Evolutionary conservation across 805 yeast species (phyloP).

Genomic region (Ogataea paraovalis): DNA sequence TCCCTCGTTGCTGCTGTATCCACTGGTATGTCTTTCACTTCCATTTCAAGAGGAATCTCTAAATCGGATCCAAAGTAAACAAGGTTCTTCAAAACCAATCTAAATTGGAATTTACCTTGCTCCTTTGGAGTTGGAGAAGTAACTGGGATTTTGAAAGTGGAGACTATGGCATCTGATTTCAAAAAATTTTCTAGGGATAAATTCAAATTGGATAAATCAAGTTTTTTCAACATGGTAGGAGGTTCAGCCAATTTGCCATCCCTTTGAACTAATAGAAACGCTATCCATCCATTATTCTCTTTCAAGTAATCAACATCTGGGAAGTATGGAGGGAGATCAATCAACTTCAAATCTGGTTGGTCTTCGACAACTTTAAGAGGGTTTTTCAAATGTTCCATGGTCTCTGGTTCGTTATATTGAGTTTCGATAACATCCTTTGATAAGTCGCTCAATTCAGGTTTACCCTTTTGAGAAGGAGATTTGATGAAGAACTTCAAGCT

Average conservation of each 20-base stretch:
- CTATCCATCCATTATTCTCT: constrained; percentile 52
- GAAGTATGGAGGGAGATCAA: constrained; percentile 69
- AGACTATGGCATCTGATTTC: constrained; percentile 46
- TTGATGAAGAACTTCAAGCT: constrained; percentile 70
- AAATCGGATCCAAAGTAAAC: constrained; percentile 82
- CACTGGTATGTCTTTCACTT: constrained; percentile 58
- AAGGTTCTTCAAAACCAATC: constrained; percentile 65
- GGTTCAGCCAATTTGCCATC: constrained; percentile 78
- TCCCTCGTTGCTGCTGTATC: constrained; percentile 33
- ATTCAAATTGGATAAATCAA: constrained; percentile 52
- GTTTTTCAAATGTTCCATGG: constrained; percentile 62
- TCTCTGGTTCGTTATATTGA: constrained; percentile 51
- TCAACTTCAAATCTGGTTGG: constrained; percentile 63
- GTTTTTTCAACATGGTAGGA: constrained; percentile 49
- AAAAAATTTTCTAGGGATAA: constrained; percentile 48
- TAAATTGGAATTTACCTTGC: constrained; percentile 61
- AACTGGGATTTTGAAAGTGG: constrained; percentile 73
- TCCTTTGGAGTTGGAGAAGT: constrained; percentile 74
- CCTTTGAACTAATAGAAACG: constrained; percentile 63
- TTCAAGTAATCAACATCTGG: constrained; percentile 48
- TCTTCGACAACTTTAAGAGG: constrained; percentile 62
- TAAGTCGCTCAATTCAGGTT: constrained; percentile 41
- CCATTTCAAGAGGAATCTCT: constrained; percentile 64
- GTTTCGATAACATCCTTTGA: constrained; percentile 29
- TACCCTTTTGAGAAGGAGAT: constrained; percentile 65